Percentiles rank a stretch among this genome's conserved stretches.
phyloP scores from a whole-genome alignment of 2,329 filamentous ascomycete genomes.

The Alternaria longipes region DNA sequence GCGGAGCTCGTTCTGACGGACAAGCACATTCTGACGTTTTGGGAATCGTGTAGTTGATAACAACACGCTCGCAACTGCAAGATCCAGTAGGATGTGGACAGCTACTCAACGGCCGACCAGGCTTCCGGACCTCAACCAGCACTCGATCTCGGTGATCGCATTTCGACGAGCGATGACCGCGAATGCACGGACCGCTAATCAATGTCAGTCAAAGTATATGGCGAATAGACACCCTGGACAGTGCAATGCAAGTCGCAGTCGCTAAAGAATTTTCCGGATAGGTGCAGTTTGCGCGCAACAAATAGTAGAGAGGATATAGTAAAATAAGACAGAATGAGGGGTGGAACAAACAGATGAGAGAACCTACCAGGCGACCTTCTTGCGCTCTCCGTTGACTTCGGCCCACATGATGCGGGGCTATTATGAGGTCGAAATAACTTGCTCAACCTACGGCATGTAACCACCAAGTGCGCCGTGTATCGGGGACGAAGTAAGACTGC shows the following conservation, averaged over 20 bases:
- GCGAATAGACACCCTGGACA: constrained; percentile 1
- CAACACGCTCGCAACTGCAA: constrained; percentile 71
- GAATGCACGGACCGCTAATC: constrained; percentile 74
- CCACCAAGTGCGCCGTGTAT: constrained; percentile 29
- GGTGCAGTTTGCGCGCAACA: background rate
- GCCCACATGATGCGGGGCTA: constrained; percentile 63
- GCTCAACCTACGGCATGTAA: constrained; percentile 37
- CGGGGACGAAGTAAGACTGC: constrained; percentile 30
- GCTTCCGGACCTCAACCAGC: constrained; percentile 76
- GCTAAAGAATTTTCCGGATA: background rate
- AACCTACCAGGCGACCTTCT: constrained; percentile 78
- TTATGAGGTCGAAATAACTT: constrained; percentile 36
- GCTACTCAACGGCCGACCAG: constrained; percentile 73
- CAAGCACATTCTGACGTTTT: constrained; percentile 53
- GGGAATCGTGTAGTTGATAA: constrained; percentile 57
- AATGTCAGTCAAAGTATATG: constrained; percentile 22
- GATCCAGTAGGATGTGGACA: constrained; percentile 72
- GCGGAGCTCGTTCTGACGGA: constrained; percentile 42
- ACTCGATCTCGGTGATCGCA: constrained; percentile 75
- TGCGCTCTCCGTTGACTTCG: constrained; percentile 72
- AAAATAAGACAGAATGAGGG: background rate
- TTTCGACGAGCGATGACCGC: constrained; percentile 78
- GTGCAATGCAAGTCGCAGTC: background rate
- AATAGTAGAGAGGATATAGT: background rate
- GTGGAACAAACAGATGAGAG: background rate